A percentile compares a stretch with the other conserved stretches of the same genome.
These are phyloP conservation scores for Cyberlindnera americana DNA, from an alignment of 805 yeast species.

Conservation along the genomic window DNA sequence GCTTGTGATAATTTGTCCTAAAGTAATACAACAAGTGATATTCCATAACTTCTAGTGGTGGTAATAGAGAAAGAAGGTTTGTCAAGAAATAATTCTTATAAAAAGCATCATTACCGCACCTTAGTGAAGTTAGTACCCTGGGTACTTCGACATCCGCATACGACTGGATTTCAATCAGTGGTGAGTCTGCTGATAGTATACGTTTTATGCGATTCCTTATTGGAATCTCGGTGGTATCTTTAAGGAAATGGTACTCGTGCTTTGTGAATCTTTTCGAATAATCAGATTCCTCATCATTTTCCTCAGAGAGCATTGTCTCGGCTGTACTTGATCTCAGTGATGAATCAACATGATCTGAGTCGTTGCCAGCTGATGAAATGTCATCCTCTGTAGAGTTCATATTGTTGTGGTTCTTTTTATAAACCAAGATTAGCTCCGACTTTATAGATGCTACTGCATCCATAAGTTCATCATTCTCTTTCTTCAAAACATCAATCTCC, in stretches of 20 bases:
- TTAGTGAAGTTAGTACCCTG: slow-evolving; percentile 11
- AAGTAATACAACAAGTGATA: slow-evolving; percentile 15
- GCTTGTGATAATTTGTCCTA: slow-evolving; percentile 14
- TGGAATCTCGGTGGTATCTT: slow-evolving; percentile 19
- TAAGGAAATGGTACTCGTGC: slow-evolving; percentile 19
- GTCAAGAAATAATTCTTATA: slow-evolving; percentile 13
- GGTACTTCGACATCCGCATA: slow-evolving; percentile 13
- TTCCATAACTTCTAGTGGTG: slow-evolving; percentile 13
- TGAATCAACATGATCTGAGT: slow-evolving; percentile 4
- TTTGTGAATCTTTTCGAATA: slow-evolving; percentile 3
- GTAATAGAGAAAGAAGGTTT: slow-evolving; percentile 8
- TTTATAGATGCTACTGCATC: slow-evolving; percentile 15
- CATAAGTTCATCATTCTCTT: slow-evolving; percentile 20
- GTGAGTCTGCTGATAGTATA: slow-evolving; percentile 8
- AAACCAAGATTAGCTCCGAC: slow-evolving; percentile 12
- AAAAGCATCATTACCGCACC: slow-evolving; percentile 12
- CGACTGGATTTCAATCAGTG: slow-evolving; percentile 7
- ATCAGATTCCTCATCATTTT: background rate
- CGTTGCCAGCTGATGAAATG: slow-evolving; percentile 6
- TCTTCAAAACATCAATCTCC: slow-evolving; percentile 20
- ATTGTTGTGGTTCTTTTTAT: slow-evolving; percentile 16
- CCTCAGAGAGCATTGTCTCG: background rate
- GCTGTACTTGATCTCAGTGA: slow-evolving; percentile 1
- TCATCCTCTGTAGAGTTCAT: slow-evolving; percentile 10
- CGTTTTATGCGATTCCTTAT: slow-evolving; percentile 12